Percentiles rank a stretch among this genome's conserved stretches.
Evolutionary conservation across 768 basidiomycete genomes (phyloP).

Genomic region (Lepiota brunneoincarnata): DNA sequence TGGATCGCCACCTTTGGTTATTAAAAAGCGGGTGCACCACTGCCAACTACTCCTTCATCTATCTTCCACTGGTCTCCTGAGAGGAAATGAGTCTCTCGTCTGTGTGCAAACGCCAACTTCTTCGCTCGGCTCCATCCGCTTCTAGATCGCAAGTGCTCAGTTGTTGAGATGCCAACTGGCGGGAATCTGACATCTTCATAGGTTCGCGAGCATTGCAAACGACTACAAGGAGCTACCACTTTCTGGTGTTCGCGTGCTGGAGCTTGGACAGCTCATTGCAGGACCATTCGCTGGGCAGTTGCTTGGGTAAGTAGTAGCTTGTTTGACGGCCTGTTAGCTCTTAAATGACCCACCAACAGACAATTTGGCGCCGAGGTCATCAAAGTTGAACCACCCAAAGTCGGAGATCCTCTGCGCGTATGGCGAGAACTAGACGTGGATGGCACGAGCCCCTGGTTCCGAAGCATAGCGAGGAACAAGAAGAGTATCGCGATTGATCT

Average conservation of each 20-base stretch:
- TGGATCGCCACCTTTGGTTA: too few species aligned
- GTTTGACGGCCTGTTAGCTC: background rate
- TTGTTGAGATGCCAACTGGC: background rate
- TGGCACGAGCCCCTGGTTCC: slow-evolving; percentile 72
- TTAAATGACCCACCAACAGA: slow-evolving; percentile 26
- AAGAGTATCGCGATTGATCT: slow-evolving; percentile 71
- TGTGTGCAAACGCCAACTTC: slow-evolving; percentile 4
- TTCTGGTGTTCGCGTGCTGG: slow-evolving; percentile 60
- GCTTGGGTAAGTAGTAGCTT: slow-evolving; percentile 46
- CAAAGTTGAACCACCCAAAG: slow-evolving; percentile 63
- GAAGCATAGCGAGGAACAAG: slow-evolving; percentile 71
- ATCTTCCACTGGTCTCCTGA: background rate
- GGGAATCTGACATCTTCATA: background rate
- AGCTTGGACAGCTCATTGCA: slow-evolving; percentile 69
- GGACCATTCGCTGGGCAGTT: slow-evolving; percentile 74
- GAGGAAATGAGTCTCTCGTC: slow-evolving; percentile 3
- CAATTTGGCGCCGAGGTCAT: slow-evolving; percentile 75
- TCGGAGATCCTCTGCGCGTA: slow-evolving; percentile 65
- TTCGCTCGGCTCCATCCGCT: slow-evolving; percentile 1
- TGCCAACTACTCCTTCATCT: background rate
- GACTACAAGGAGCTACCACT: slow-evolving; percentile 46
- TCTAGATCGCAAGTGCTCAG: slow-evolving; percentile 5
- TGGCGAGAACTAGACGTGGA: slow-evolving; percentile 73
- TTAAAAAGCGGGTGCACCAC: too few species aligned
- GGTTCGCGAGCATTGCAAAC: slow-evolving; percentile 13